Evolutionary conservation across 306 rosid species (phyloP), one percentile per base, ranked within the genome.

Genomic region (Corylus avellana): DNA sequence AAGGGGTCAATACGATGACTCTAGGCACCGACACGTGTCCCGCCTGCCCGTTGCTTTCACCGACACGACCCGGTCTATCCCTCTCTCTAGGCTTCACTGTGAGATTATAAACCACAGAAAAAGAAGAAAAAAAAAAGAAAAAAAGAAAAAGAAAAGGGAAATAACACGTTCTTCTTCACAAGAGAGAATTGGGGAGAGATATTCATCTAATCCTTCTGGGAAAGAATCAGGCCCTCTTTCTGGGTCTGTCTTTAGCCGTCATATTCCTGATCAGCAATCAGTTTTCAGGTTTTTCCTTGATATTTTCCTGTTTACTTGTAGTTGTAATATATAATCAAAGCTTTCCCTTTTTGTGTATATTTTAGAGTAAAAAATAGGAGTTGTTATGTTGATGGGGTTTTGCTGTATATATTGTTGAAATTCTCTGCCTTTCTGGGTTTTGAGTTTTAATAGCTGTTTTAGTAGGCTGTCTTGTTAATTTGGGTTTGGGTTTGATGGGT

Each of bases 91-190:
- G 69, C 62, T 49, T 20, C 25, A 11, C 61, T 76, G 57, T 61
- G 37, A 44, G 12, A 73, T 44, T 81, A 39, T 86, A 68, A 64
- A 73, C 87, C 87, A 83, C 90, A 86, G 47, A 67, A 42, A 17
- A 12, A 67, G 2, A 22, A 11, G 7, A 12, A 75, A 8, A 56
- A 56, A 54, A 67, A 57, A 27, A 37, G 2, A 29, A 29, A 29
- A 29, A 29, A 29, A 29, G 2, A 29, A 2, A 2, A 29, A 2
- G 2, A 29, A 29, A 29, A 29, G 32, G 2, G 35, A 32, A 32
- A 32, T 0, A 32, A 37, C 35, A 47, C 63, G 61, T 18, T 32
- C 73, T 71, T 76, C 61, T 67, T 18, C 72, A 6, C 44, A 27
- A 55, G n/a, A 3, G 8, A 27, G 58, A 18, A 0, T 2, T 22